Evolutionary conservation across 139 green algal species (phyloP).

Genomic region (Micromonas commoda): DNA sequence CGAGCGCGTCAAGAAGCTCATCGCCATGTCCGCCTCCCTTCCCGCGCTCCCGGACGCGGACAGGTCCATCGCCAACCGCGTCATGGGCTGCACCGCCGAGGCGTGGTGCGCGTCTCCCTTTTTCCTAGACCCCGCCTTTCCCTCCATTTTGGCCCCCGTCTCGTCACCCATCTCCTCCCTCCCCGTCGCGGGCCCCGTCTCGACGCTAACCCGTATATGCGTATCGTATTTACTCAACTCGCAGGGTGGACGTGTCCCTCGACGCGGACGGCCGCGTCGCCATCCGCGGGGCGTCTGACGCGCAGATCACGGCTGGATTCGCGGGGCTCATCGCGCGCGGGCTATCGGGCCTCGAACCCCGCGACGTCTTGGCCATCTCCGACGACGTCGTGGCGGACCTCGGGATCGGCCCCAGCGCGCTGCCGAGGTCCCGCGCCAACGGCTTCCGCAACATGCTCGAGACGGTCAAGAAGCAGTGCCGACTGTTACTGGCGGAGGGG

Average conservation of each 20-base stretch:
- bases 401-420: background rate
- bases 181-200: too few species aligned
- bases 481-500: constrained; percentile 37
- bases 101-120: too few species aligned
- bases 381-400: background rate
- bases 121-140: too few species aligned
- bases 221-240: too few species aligned
- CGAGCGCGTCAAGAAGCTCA: constrained; percentile 44
- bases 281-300: constrained; percentile 64
- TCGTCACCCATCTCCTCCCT: too few species aligned
- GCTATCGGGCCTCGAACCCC: constrained; percentile 50
- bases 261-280: constrained; percentile 44
- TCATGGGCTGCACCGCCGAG: constrained; percentile 88
- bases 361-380: constrained; percentile 51
- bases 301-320: constrained; percentile 66
- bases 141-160: too few species aligned
- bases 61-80: constrained; percentile 56
- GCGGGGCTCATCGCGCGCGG: constrained; percentile 52
- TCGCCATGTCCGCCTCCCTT: constrained; percentile 43
- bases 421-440: constrained; percentile 55
- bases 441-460: constrained; percentile 82
- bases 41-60: constrained; percentile 38
- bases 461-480: constrained; percentile 52
- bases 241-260: constrained; percentile 49
- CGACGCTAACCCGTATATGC: too few species aligned